Evolutionary conservation across 148 eudicot species (phyloP).

Genomic region (Fagopyrum esculentum): DNA sequence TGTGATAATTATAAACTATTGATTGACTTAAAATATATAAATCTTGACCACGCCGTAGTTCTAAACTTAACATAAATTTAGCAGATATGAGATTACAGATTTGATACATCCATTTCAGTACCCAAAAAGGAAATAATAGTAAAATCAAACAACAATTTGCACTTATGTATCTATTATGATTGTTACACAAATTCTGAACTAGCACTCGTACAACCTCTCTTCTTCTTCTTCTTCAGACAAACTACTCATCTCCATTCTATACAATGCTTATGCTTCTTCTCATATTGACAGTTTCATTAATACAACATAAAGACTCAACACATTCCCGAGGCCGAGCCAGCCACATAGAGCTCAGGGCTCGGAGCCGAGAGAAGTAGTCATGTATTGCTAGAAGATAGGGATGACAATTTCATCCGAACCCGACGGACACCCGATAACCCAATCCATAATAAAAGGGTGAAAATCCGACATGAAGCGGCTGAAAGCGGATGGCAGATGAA

Average conservation of each 20-base stretch:
- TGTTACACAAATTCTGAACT: conserved; percentile 2
- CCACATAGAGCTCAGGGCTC: conserved; percentile 21
- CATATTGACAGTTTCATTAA: background rate
- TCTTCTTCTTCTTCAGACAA: background rate
- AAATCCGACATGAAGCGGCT: no score
- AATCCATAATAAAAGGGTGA: no score
- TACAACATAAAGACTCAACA: background rate
- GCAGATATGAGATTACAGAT: background rate
- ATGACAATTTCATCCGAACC: no score
- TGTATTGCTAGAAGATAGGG: conserved; percentile 7
- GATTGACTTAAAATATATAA: no score
- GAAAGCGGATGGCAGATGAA: no score
- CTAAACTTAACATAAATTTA: background rate
- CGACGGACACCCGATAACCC: no score
- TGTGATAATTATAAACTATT: no score
- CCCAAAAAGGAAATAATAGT: background rate
- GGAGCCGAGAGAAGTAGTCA: conserved; percentile 17
- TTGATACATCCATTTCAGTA: background rate
- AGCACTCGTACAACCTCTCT: background rate
- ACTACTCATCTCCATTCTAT: background rate
- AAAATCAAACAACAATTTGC: background rate
- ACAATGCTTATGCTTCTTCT: background rate
- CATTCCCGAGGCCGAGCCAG: conserved; percentile 16
- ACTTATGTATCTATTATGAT: background rate
- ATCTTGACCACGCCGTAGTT: background rate